Base-by-base conservation (phyloP, 257 asterid species). In the Cruciata laevipes region DNA sequence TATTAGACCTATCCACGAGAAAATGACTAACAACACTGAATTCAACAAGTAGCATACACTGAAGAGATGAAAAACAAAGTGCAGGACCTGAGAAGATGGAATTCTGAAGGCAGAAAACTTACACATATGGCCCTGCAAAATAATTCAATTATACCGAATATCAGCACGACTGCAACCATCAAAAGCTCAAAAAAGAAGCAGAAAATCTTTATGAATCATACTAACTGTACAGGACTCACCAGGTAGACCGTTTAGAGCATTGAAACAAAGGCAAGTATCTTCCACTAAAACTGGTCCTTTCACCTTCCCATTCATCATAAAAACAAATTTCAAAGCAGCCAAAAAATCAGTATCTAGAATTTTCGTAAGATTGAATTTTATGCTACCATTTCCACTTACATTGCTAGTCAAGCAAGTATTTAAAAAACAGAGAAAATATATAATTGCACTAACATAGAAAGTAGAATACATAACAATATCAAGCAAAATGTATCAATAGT, bases 251-350 rank as follows among this genome's bases (percentile, higher is more conserved):
- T 88, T 82, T 57, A 93, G 92, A 64, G 97, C 92, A 70, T 88
- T 90, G 89, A 90, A 93, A 72, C 97, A 93, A 47, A 93, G 99
- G 76, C 97, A 90, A 62, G 97, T 93, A 77, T 93, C 99, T 79
- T 93, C 99, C 87, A 93, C 97, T 79, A 93, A 84, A 66, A 90
- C 97, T 49, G 99, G 97, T 68, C 97, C 99, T 74, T 90, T 82
- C 52, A 93, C 95, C 98, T 92, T 74, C 73, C 61, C 74, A 76
- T 66, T 71, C 38, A 51, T 73, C 38, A n/a, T 5, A 69, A 7
- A 69, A 77, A 67, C 0, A 66, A 61, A n/a, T 49, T 27, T 60
- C 24, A 70, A 52, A 35, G 7, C 23, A 5, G 42, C 20, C 8
- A 60, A n/a, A 30, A 30, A 11, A 23, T 42, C 51, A 42, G 14